Base-by-base conservation (phyloP, 176 grass and related monocot genomes). In the Cenchrus americanus region DNA sequence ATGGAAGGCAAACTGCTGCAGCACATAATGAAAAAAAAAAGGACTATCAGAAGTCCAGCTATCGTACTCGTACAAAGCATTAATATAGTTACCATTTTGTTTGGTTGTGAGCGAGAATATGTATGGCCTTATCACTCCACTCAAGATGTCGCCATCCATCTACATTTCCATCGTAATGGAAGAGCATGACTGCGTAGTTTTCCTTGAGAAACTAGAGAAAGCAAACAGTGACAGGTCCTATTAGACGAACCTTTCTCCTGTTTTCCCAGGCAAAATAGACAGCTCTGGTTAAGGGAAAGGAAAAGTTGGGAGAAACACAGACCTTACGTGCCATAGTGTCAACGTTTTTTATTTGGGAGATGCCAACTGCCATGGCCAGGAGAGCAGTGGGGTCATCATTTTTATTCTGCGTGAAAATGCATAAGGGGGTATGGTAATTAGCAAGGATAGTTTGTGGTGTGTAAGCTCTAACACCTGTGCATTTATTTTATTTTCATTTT, bases 151-250 rank as follows among this genome's bases (percentile, higher is more conserved):
- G 87, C 96, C 96, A 98, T 71, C 89, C 93, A 77, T 95, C 93
- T n/a, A 93, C 91, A 79, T 95, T 94, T 22, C 96, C 96, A 74
- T 98, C 96, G 37, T 98, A 98, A 84, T 98, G 96, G 86, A 98
- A 98, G 22, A 98, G 89, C 85, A 98, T 90, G 80, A 91, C 92
- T 7, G 96, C 91, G 74, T 80, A 90, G 85, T 93, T 95, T 67
- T 92, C 93, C 15, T 79, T 88, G n/a, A 95, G 53, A 81, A 98
- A 98, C 96, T 95, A 88, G 80, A 69, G 19, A 43, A 85, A 80
- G 51, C n/a, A 48, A 24, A 79, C 3, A 72, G 77, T 22, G 34
- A 73, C 37, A 90, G 26, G 11, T 51, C 14, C 7, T 44, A 82
- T 77, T 54, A 83, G 50, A 49, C 41, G 63, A 61, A 68, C 6